These are phyloP conservation scores for Chalaropsis ovoidea DNA, from an alignment of 2,329 filamentous ascomycete genomes.

Conservation along the genomic window DNA sequence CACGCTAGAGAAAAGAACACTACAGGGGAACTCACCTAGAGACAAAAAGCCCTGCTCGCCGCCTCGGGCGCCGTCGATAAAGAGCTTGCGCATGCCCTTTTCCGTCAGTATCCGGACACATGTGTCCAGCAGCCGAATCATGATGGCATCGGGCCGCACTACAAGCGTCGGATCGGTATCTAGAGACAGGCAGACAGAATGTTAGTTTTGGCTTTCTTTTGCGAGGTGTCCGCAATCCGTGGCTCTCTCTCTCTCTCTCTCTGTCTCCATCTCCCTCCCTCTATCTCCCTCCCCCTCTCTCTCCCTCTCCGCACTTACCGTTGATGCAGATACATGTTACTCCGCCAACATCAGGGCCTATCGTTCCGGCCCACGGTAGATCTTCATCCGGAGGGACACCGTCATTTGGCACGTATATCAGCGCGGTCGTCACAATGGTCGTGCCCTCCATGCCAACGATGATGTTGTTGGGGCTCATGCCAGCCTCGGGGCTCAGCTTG, in stretches of 20 bases:
- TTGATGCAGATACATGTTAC: slow-evolving; percentile 51
- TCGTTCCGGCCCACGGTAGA: slow-evolving; percentile 45
- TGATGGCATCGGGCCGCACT: slow-evolving; percentile 40
- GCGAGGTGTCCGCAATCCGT: slow-evolving; percentile 18
- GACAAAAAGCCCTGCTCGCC: slow-evolving; percentile 42
- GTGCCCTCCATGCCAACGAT: slow-evolving; percentile 43
- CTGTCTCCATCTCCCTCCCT: no score
- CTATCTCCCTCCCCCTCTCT: no score
- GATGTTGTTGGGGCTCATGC: slow-evolving; percentile 40
- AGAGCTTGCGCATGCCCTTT: slow-evolving; percentile 45
- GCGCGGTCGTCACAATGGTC: slow-evolving; percentile 43
- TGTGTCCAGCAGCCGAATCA: slow-evolving; percentile 44
- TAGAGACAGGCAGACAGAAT: slow-evolving; percentile 27
- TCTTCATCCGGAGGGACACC: slow-evolving; percentile 41
- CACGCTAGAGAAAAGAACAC: neutral
- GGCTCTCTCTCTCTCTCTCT: no score
- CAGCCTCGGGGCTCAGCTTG: slow-evolving; percentile 36
- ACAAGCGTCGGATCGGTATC: slow-evolving; percentile 38
- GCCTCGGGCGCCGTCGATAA: slow-evolving; percentile 46
- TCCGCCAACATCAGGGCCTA: slow-evolving; percentile 45
- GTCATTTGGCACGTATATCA: slow-evolving; percentile 43
- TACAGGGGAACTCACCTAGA: slow-evolving; percentile 38
- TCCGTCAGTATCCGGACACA: slow-evolving; percentile 41
- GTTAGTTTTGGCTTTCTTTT: slow-evolving; percentile 1
- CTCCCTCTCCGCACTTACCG: slow-evolving; percentile 35